Conservation (phyloP, 176 grass and related monocot genomes). For the Phoenix dactylifera region DNA sequence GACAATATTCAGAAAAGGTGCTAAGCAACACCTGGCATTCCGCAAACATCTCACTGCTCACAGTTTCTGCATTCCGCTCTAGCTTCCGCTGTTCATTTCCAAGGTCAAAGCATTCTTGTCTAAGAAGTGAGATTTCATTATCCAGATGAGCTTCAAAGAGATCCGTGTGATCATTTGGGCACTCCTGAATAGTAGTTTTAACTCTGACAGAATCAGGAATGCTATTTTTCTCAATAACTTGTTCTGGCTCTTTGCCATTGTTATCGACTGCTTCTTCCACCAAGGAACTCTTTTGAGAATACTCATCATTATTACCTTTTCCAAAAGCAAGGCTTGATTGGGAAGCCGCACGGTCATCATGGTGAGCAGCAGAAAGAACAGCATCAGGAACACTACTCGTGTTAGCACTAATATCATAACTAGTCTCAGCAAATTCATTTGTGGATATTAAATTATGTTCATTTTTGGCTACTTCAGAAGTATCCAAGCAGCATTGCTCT, state of each 20-base stretch:
- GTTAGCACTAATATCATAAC: background rate
- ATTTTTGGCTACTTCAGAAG: background rate
- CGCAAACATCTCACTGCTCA: conserved; percentile 92
- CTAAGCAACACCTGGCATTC: conserved; percentile 77
- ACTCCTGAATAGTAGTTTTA: conserved; percentile 6
- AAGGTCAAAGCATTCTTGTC: conserved; percentile 69
- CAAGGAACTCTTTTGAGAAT: conserved; percentile 23
- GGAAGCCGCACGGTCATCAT: conserved; percentile 17
- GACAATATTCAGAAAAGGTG: background rate
- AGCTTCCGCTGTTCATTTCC: conserved; percentile 75
- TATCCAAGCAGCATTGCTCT: background rate
- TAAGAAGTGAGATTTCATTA: conserved; percentile 68
- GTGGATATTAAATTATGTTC: background rate
- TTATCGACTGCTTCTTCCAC: conserved; percentile 22
- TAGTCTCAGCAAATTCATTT: background rate
- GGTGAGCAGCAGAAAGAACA: conserved; percentile 17
- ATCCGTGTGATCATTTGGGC: conserved; percentile 24
- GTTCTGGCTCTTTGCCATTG: background rate
- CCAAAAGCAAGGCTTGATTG: background rate
- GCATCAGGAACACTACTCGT: conserved; percentile 20
- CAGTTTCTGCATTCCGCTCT: conserved; percentile 84
- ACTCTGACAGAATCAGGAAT: conserved; percentile 2
- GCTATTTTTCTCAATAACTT: conserved; percentile 1
- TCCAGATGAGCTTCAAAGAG: conserved; percentile 57
- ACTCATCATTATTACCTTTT: background rate